Evolutionary conservation across 1,139 yeast species (phyloP).

Genomic region (Yamadazyma sp.): DNA sequence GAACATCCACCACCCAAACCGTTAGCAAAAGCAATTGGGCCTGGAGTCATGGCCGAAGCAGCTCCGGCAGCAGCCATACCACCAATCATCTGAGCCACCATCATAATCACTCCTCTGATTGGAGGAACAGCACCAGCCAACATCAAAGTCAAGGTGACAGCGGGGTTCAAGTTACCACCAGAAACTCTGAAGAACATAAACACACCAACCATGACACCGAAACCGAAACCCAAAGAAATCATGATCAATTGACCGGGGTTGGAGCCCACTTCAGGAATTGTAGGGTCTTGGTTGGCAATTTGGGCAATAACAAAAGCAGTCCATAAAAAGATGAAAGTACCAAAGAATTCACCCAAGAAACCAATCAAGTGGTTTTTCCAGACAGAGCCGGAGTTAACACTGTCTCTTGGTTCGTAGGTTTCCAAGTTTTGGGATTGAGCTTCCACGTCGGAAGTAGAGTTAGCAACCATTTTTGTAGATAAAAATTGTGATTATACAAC

Average conservation of each 20-base stretch:
- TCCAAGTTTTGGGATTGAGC: slow-evolving; percentile 26
- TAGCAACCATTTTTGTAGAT: slow-evolving; percentile 13
- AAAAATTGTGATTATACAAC: no score
- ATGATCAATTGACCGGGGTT: slow-evolving; percentile 69
- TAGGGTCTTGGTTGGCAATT: slow-evolving; percentile 70
- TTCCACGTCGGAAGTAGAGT: slow-evolving; percentile 28
- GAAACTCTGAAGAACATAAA: slow-evolving; percentile 76
- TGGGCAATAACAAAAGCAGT: slow-evolving; percentile 83
- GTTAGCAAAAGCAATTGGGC: slow-evolving; percentile 70
- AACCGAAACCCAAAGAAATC: slow-evolving; percentile 88
- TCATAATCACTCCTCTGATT: slow-evolving; percentile 64
- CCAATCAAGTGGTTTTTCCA: slow-evolving; percentile 37
- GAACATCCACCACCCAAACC: slow-evolving; percentile 73
- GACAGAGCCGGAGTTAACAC: slow-evolving; percentile 20
- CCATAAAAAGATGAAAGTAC: slow-evolving; percentile 83
- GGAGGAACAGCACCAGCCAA: slow-evolving; percentile 75
- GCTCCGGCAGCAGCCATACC: slow-evolving; percentile 96
- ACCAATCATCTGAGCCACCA: slow-evolving; percentile 70
- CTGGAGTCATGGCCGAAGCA: slow-evolving; percentile 86
- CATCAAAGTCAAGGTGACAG: slow-evolving; percentile 73
- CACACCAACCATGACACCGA: slow-evolving; percentile 76
- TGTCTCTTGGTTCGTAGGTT: slow-evolving; percentile 29
- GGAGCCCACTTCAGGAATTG: slow-evolving; percentile 43
- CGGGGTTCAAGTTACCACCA: slow-evolving; percentile 91
- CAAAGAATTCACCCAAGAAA: slow-evolving; percentile 64